Percentiles rank a stretch among this genome's conserved stretches.
These are phyloP conservation scores for Aphanomyces euteiches DNA, from an alignment of 352 stramenopile species.

Conservation along the genomic window DNA sequence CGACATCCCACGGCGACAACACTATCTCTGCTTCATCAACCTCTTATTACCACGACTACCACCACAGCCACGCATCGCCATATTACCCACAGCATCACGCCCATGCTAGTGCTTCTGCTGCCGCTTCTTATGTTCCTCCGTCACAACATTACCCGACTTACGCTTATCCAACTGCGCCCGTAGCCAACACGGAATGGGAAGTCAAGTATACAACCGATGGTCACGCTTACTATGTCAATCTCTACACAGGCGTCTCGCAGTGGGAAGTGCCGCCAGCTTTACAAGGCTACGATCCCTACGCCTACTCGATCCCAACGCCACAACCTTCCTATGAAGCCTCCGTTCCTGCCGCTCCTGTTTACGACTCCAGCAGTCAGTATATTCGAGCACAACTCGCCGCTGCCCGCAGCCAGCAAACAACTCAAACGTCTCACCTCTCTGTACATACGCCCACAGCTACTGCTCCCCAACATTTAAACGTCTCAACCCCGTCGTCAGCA, in stretches of 20 bases:
- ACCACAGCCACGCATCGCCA: neutral
- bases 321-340: constrained; percentile 4
- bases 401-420: neutral
- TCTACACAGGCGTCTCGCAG: constrained; percentile 58
- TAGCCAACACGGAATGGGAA: constrained; percentile 43
- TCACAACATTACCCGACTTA: constrained; percentile 6
- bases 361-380: constrained; percentile 27
- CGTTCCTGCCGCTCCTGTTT: constrained; percentile 1
- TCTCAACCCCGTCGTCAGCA: neutral
- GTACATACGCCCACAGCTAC: neutral
- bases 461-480: neutral
- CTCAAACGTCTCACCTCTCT: neutral
- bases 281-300: constrained; percentile 19
- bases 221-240: constrained; percentile 78
- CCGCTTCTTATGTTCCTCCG: neutral
- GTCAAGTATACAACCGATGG: constrained; percentile 67
- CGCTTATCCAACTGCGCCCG: neutral
- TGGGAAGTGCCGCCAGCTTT: constrained; percentile 61
- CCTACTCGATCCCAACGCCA: neutral
- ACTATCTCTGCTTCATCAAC: neutral
- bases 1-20: constrained; percentile 3
- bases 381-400: constrained; percentile 15
- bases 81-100: neutral
- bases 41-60: constrained; percentile 6
- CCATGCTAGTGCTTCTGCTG: neutral